Evolutionary conservation across 495 filamentous ascomycete genomes (phyloP).

Genomic region (Recurvomyces mirabilis): DNA sequence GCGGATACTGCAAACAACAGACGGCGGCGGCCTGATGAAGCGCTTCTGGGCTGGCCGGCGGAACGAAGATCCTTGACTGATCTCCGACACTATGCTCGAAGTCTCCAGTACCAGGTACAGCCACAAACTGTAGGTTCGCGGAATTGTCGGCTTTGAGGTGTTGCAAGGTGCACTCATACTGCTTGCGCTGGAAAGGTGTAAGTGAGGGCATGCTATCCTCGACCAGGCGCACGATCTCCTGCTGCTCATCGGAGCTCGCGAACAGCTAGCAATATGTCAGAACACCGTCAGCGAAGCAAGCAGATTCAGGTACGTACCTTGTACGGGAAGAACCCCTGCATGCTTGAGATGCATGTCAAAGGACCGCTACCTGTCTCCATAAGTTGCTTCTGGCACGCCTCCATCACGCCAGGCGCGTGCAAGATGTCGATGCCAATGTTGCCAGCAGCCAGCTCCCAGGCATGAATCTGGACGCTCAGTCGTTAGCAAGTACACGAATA

Average conservation of each 20-base stretch:
- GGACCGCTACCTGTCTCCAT: constrained; percentile 8
- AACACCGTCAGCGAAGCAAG: too few species aligned
- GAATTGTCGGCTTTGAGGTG: constrained; percentile 8
- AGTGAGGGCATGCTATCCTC: constrained; percentile 4
- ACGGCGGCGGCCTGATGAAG: constrained; percentile 2
- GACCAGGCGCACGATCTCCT: constrained; percentile 3
- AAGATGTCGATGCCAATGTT: constrained; percentile 6
- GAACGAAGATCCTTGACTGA: constrained; percentile 11
- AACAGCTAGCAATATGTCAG: constrained; percentile 5
- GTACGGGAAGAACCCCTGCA: constrained; percentile 21
- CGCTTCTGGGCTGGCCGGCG: neutral
- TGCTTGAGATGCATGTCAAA: constrained; percentile 11
- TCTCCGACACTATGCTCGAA: constrained; percentile 11
- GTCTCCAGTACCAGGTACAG: constrained; percentile 3
- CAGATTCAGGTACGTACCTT: too few species aligned
- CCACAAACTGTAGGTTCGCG: constrained; percentile 10
- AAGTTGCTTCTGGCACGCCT: constrained; percentile 4
- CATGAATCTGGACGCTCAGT: neutral
- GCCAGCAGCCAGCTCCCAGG: constrained; percentile 4
- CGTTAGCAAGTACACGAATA: too few species aligned
- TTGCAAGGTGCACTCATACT: constrained; percentile 9
- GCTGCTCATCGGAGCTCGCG: constrained; percentile 3
- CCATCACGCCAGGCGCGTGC: constrained; percentile 12
- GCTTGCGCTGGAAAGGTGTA: constrained; percentile 15
- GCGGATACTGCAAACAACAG: constrained; percentile 14